Evolutionary conservation across 768 basidiomycete species (phyloP).

Genomic region (Chalciporus sphaerocephalus): DNA sequence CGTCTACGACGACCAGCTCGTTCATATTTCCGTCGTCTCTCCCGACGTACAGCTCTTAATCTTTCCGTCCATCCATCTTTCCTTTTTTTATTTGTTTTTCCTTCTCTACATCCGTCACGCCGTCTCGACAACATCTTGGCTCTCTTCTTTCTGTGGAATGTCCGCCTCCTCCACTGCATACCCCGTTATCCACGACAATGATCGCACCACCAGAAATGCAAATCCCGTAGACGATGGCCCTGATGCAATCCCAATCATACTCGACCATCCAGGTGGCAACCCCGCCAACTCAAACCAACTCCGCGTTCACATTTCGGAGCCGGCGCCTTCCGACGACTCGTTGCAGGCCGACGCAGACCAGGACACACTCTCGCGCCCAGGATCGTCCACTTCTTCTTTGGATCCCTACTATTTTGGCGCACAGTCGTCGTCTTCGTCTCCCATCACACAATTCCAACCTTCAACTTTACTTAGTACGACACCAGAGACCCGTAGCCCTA

Average conservation of each 20-base stretch:
- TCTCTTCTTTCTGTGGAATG: slow-evolving; percentile 39
- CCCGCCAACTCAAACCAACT: slow-evolving; percentile 22
- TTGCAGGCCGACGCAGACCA: slow-evolving; percentile 42
- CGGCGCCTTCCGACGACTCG: slow-evolving; percentile 29
- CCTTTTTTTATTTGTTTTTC: slow-evolving; percentile 16
- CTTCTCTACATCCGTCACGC: not conserved
- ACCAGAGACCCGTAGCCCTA: slow-evolving; percentile 50
- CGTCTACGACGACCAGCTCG: slow-evolving; percentile 25
- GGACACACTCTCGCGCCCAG: slow-evolving; percentile 53
- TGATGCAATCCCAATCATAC: slow-evolving; percentile 36
- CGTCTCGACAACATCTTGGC: slow-evolving; percentile 30
- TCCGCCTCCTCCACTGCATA: slow-evolving; percentile 35
- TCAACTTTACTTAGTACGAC: slow-evolving; percentile 45
- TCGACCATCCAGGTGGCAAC: slow-evolving; percentile 26
- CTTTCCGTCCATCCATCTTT: not conserved
- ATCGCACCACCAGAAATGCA: slow-evolving; percentile 39
- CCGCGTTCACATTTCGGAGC: slow-evolving; percentile 46
- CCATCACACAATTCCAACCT: slow-evolving; percentile 42
- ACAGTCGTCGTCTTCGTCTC: slow-evolving; percentile 65
- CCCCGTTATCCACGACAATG: slow-evolving; percentile 40
- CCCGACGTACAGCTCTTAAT: slow-evolving; percentile 6
- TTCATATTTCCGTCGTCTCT: slow-evolving; percentile 1
- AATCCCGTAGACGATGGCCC: slow-evolving; percentile 50
- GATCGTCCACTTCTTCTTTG: slow-evolving; percentile 73
- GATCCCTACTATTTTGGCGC: slow-evolving; percentile 87